A percentile compares a stretch with the other conserved stretches of the same genome.
These are phyloP conservation scores for Leishmania lainsoni DNA, from an alignment of 208 protist genomes.

Conservation along the genomic window DNA sequence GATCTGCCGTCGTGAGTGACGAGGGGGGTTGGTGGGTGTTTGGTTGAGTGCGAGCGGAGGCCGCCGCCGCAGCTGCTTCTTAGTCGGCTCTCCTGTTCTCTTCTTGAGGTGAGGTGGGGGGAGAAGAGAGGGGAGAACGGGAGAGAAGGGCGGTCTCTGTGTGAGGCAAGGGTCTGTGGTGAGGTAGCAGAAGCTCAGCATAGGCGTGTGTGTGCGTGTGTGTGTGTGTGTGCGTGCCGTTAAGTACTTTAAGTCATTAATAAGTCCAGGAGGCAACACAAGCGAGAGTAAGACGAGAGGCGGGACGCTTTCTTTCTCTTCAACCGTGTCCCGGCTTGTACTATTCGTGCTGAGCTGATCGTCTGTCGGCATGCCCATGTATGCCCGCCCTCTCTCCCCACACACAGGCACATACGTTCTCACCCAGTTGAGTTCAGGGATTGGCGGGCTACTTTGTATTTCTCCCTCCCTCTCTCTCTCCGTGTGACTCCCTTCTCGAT, in stretches of 20 bases:
- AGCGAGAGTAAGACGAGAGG: neutral
- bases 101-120: neutral
- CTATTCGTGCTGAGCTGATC: neutral
- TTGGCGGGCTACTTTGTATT: neutral
- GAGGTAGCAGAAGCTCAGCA: neutral
- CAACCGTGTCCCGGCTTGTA: neutral
- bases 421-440: neutral
- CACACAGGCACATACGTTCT: neutral
- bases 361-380: neutral
- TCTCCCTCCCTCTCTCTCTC: neutral
- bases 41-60: neutral
- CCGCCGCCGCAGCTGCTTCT: neutral
- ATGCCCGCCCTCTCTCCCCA: neutral
- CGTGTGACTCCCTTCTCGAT: neutral
- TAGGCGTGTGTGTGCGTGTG: conserved; percentile 2
- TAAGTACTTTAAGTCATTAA: neutral
- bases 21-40: too few relatives aligned
- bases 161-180: neutral
- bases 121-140: neutral
- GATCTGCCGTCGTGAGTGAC: neutral
- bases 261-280: neutral
- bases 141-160: neutral
- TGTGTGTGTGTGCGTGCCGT: neutral
- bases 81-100: neutral
- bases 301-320: neutral